These are phyloP conservation scores for Populus trichocarpa DNA, from an alignment of 441 rosid species.

Conservation along the genomic window DNA sequence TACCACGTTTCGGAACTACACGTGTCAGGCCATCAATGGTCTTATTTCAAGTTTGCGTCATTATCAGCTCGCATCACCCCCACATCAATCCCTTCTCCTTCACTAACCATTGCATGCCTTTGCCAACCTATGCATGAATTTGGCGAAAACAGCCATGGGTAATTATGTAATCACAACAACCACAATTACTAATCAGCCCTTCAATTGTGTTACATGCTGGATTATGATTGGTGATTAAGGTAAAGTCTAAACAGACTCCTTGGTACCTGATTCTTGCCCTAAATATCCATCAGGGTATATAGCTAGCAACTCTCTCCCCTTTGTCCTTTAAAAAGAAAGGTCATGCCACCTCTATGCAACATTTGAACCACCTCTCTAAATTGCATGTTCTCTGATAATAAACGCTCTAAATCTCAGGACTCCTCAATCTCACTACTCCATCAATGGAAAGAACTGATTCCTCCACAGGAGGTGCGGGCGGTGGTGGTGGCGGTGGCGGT, in stretches of 20 bases:
- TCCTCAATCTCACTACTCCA: not conserved
- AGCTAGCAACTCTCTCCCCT: not conserved
- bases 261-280: not conserved
- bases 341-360: constrained; percentile 30
- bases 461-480: constrained; percentile 21
- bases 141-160: not conserved
- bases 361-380: constrained; percentile 28
- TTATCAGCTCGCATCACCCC: constrained; percentile 9
- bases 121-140: constrained; percentile 6
- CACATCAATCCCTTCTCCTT: not conserved
- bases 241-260: not conserved
- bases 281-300: not conserved
- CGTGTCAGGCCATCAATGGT: constrained; percentile 36
- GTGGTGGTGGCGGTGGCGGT: not conserved
- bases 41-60: constrained; percentile 2
- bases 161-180: not conserved
- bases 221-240: not conserved
- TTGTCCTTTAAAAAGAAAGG: constrained; percentile 41
- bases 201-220: not conserved
- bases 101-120: not conserved
- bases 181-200: constrained; percentile 31
- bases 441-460: constrained; percentile 73
- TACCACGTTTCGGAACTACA: not conserved
- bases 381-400: constrained; percentile 15
- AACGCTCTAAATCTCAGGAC: constrained; percentile 13